These are phyloP conservation scores for Leccinum fallax DNA, from an alignment of 1,284 basidiomycete species.

Conservation along the genomic window DNA sequence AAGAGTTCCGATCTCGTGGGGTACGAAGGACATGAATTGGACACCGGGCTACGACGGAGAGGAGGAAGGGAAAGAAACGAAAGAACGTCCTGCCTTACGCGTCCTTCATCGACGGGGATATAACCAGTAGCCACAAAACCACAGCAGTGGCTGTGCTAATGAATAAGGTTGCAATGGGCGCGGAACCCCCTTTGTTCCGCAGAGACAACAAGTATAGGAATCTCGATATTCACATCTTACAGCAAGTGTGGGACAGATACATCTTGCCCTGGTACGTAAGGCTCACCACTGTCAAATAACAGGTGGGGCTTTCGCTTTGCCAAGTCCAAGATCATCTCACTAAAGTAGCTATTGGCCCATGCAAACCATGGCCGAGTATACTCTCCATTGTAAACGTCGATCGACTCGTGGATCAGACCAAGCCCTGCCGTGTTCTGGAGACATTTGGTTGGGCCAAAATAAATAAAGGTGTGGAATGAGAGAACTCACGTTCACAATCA, in stretches of 20 bases:
- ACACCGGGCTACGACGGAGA: conserved; percentile 7
- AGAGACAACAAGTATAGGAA: not conserved
- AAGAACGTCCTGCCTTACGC: conserved; percentile 20
- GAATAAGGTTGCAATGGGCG: not conserved
- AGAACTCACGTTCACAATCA: conserved; percentile 61
- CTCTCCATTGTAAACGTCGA: conserved; percentile 59
- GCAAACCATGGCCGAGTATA: conserved; percentile 84
- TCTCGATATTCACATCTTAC: not conserved
- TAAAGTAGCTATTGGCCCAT: conserved; percentile 81
- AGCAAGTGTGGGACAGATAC: not conserved
- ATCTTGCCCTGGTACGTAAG: conserved; percentile 50
- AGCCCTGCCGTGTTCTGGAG: conserved; percentile 67
- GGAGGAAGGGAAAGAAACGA: conserved; percentile 7
- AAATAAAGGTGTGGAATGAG: not conserved
- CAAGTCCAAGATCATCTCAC: conserved; percentile 78
- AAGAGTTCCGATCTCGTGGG: conserved; percentile 88
- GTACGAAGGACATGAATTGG: conserved; percentile 52
- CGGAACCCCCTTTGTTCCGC: not conserved
- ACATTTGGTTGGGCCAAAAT: conserved; percentile 1
- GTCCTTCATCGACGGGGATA: conserved; percentile 21
- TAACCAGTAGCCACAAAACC: conserved; percentile 2
- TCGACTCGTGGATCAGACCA: conserved; percentile 78
- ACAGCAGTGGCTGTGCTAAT: conserved; percentile 28
- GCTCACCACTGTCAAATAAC: conserved; percentile 55
- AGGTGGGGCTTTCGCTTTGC: conserved; percentile 71